These are phyloP conservation scores for Forsythia suspensa DNA, from an alignment of 257 asterid genomes.

Conservation along the genomic window DNA sequence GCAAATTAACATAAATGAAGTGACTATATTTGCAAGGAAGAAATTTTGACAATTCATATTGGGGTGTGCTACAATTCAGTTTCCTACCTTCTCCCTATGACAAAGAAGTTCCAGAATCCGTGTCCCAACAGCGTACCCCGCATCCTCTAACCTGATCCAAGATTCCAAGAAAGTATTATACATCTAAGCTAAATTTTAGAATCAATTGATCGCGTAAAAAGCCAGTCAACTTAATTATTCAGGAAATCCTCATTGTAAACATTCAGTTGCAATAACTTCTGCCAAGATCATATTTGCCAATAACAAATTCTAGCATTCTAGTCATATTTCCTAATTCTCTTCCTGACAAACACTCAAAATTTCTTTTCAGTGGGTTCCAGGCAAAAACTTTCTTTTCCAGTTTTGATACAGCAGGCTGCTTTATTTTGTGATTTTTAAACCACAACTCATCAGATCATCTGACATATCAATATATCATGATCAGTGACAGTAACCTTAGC, in stretches of 20 bases:
- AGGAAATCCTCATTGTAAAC: not conserved
- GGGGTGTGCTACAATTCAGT: conserved; percentile 1
- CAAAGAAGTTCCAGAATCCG: conserved; percentile 85
- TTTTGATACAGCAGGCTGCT: conserved; percentile 3
- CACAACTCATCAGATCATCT: not conserved
- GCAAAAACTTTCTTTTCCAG: not conserved
- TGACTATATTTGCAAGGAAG: not conserved
- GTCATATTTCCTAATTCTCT: not conserved
- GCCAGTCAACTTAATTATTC: not conserved
- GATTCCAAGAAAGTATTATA: conserved; percentile 5
- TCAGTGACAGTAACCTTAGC: not conserved
- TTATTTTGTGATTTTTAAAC: not conserved
- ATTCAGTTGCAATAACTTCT: too few relatives aligned
- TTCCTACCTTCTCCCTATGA: conserved; percentile 74
- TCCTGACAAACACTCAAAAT: not conserved
- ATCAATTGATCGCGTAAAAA: not conserved
- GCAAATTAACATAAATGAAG: not conserved
- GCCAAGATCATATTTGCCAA: not conserved
- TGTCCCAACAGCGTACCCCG: conserved; percentile 79
- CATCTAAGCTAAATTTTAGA: not conserved
- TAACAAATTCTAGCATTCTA: not conserved
- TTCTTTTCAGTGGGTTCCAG: conserved; percentile 1
- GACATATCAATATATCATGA: not conserved
- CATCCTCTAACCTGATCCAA: conserved; percentile 73
- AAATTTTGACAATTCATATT: not conserved